phyloP scores from a whole-genome alignment of 495 filamentous ascomycete species.

The Polyplosphaeria fusca region DNA sequence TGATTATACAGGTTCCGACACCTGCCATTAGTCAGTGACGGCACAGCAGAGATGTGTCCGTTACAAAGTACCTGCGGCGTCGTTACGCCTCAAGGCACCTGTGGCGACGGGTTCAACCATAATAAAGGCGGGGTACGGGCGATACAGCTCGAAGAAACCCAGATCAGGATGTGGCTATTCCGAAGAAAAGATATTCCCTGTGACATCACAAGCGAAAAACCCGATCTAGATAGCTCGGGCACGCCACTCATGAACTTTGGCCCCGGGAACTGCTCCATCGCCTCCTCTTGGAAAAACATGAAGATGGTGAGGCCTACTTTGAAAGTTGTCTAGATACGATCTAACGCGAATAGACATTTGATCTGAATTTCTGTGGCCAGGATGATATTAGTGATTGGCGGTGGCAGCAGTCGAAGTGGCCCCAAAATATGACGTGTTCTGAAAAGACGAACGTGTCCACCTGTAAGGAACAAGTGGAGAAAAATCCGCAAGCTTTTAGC shows the following conservation, averaged over 20 bases:
- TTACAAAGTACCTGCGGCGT: conserved; percentile 50
- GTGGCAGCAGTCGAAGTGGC: too few relatives aligned
- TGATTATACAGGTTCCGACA: neutral
- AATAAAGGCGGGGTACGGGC: conserved; percentile 69
- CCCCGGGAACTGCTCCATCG: conserved; percentile 30
- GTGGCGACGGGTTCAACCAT: conserved; percentile 13
- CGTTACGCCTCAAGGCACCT: conserved; percentile 24
- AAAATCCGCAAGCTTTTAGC: conserved; percentile 33
- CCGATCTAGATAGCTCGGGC: conserved; percentile 64
- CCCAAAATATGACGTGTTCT: conserved; percentile 53
- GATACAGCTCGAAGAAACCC: conserved; percentile 65
- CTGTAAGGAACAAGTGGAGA: conserved; percentile 35
- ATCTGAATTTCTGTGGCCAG: conserved; percentile 82
- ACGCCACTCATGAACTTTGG: conserved; percentile 52
- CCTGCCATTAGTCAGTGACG: neutral
- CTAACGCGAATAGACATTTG: conserved; percentile 58
- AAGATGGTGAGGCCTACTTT: conserved; percentile 26
- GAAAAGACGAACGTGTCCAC: conserved; percentile 4
- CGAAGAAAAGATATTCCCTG: conserved; percentile 56
- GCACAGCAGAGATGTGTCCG: neutral
- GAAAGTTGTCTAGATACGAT: neutral
- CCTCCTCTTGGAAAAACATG: conserved; percentile 24
- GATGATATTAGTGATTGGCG: too few relatives aligned
- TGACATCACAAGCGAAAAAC: conserved; percentile 54
- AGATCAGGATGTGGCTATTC: conserved; percentile 77